Base-by-base conservation (phyloP, 768 basidiomycete species). In the Hebeloma cylindrosporum region DNA sequence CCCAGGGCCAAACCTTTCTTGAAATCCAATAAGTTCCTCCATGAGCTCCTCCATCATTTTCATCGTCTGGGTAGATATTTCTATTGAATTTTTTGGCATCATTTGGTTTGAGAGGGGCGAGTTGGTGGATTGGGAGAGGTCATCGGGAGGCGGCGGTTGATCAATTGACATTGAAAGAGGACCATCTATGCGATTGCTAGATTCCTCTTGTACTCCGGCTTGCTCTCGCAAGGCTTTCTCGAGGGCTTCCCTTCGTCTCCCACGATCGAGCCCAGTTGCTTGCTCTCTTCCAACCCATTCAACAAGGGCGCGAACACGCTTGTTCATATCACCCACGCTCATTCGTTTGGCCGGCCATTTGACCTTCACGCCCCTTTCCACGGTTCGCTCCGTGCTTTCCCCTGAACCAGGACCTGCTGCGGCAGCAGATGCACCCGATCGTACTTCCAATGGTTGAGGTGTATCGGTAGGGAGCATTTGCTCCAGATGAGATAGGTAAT, bases 271-370 rank as follows among this genome's bases (percentile, higher is more conserved):
- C 7, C 85, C 84, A 52, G 73, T 80, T 6, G 85, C 88, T 64
- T 92, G 88, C 59, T 92, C 88, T 45, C 91, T 73, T 21, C 86
- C 88, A n/a, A 96, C 91, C 83, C 89, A 97, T 58, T 96, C 94
- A 14, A 95, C 81, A 36, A 98, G 74, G 31, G 85, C 80, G 26
- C 90, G 76, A 17, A 95, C 90, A 18, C 95, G 83, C 69, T 96
- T 96, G 64, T 92, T 89, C 92, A 98, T 95, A 63, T 97, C 95
- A 14, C 84, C 87, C n/a, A 95, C 85, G 54, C 93, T 96, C 80
- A 85, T 93, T 40, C 95, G 78, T 67, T 94, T 93, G 53, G 82
- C 82, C 1, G 94, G 95, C 86, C 91, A 98, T 57, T 90, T 87
- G 45, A 96, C 85, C 63, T 90, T 86, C 10, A 90, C 87, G 7